Base-by-base conservation (phyloP, 306 rosid genomes). In the Nissolia schottii region DNA sequence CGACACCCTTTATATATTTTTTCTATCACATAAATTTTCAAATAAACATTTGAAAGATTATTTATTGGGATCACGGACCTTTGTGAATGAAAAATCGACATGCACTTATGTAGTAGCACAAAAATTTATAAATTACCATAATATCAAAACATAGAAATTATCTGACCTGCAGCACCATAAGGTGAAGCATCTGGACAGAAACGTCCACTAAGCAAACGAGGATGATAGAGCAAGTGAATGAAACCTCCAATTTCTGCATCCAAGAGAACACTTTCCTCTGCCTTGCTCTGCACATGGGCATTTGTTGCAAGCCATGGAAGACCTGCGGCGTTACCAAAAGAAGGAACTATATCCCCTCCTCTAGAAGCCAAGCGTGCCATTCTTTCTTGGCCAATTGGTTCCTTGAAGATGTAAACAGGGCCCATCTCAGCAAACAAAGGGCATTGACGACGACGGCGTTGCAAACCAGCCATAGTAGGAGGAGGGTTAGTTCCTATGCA, bases 361-460 rank as follows among this genome's bases (percentile, higher is more conserved):
- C 97, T 85, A 63, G 92, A 84, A 75, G 96, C 95, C 85, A 94
- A 78, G 31, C 95, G 90, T 73, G 82, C 78, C 97, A 94, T 94
- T 80, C 83, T 91, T 77, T 91, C 97, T 11, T 78, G 86, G 46
- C 99, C 99, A 75, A 94, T 88, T 53, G 99, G 89, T 74, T 94
- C 97, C 89, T 89, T 94, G 70, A 94, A 94, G 71, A 94, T 88
- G 78, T 91, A 94, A 66, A 94, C 88, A 77, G 99, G 95, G 22
- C 99, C 99, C 99, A 91, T 91, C 79, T 94, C 99, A 48, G 99
- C 96, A 89, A 94, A 94, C 80, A 94, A 84, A 75, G 99, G 99
- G 83, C 99, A 91, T 25, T 94, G 99, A 63, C 97, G 97, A 40
- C 95, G 97, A 57, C 96, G 99, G 7, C 99, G 97, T 68, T 94